These are phyloP conservation scores for Alternaria atra DNA, from an alignment of 2,329 filamentous ascomycete species.

Conservation along the genomic window DNA sequence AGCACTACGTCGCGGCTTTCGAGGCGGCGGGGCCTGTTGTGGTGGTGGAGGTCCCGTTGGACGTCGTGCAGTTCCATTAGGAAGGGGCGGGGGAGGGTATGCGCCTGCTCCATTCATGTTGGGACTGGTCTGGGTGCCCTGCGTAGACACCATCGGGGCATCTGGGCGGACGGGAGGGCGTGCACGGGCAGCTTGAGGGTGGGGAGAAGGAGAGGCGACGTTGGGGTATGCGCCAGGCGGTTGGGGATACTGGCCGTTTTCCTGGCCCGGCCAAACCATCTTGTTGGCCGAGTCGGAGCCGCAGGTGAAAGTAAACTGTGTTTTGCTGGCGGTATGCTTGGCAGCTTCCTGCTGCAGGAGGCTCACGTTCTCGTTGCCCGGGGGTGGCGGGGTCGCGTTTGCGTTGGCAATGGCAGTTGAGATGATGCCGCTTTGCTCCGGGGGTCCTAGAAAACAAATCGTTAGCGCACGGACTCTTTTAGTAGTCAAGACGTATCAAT, in stretches of 20 bases:
- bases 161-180: slow-evolving; percentile 44
- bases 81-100: slow-evolving; percentile 35
- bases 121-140: slow-evolving; percentile 66
- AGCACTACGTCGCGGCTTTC: slow-evolving; percentile 69
- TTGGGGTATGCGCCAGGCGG: slow-evolving; percentile 50
- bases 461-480: slow-evolving; percentile 49
- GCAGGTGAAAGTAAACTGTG: slow-evolving; percentile 96
- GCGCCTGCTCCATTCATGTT: slow-evolving; percentile 53
- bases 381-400: slow-evolving; percentile 57
- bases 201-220: slow-evolving; percentile 28
- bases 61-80: slow-evolving; percentile 38
- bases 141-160: slow-evolving; percentile 57
- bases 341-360: slow-evolving; percentile 75
- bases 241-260: slow-evolving; percentile 52
- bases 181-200: slow-evolving; percentile 33
- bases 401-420: slow-evolving; percentile 91
- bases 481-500: slow-evolving; percentile 25
- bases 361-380: slow-evolving; percentile 80
- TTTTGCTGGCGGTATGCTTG: slow-evolving; percentile 73
- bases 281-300: slow-evolving; percentile 86
- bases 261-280: slow-evolving; percentile 75
- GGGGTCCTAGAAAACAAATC: slow-evolving; percentile 47
- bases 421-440: slow-evolving; percentile 79
- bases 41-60: slow-evolving; percentile 52
- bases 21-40: slow-evolving; percentile 59